These are phyloP conservation scores for Geosiphon pyriformis DNA, from an alignment of 192 early-diverging fungal genomes.

Conservation along the genomic window DNA sequence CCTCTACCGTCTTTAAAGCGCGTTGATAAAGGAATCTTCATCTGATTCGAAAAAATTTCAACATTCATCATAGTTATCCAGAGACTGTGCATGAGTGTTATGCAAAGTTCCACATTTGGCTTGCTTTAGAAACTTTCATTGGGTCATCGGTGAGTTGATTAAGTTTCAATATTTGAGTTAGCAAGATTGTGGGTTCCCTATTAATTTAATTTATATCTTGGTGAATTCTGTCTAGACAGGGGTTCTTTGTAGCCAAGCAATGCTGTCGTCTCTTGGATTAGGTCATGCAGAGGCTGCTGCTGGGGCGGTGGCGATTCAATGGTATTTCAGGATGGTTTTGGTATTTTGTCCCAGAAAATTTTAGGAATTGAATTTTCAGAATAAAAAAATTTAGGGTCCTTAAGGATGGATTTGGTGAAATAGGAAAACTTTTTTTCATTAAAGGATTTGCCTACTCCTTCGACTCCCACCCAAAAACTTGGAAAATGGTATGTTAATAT, in stretches of 20 bases:
- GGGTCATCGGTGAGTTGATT: constrained; percentile 46
- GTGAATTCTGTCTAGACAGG: constrained; percentile 38
- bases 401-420: constrained; percentile 62
- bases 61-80: constrained; percentile 46
- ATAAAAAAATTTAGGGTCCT: constrained; percentile 41
- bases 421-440: constrained; percentile 69
- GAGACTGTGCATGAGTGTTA: constrained; percentile 55
- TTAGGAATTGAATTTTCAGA: too few species aligned
- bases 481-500: constrained; percentile 50
- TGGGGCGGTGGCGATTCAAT: constrained; percentile 62
- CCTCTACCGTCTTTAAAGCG: too few species aligned
- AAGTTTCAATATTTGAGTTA: neutral
- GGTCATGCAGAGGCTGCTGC: constrained; percentile 47
- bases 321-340: too few species aligned
- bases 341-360: too few species aligned
- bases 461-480: constrained; percentile 69
- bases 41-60: too few species aligned
- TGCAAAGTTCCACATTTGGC: constrained; percentile 49
- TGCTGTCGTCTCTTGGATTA: constrained; percentile 58
- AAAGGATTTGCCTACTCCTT: constrained; percentile 59
- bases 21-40: too few species aligned
- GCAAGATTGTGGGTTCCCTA: neutral
- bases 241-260: constrained; percentile 60
- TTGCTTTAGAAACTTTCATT: constrained; percentile 58
- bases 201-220: constrained; percentile 14